Conservation (phyloP, 768 basidiomycete species). For the Hygrophoropsis aurantiaca region DNA sequence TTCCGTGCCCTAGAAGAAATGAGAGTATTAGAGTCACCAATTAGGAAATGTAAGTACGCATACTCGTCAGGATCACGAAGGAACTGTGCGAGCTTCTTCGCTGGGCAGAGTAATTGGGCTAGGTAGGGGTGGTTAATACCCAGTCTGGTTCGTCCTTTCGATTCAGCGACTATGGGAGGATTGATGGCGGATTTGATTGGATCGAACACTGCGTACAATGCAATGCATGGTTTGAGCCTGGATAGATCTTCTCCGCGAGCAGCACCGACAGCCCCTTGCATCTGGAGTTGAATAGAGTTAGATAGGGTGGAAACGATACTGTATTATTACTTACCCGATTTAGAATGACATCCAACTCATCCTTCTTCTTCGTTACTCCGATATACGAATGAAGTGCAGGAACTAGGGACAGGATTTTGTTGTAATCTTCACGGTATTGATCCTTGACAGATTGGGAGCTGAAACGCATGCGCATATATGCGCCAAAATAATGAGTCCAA, state of each 20-base stretch:
- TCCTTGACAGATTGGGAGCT: not conserved
- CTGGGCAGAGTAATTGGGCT: not conserved
- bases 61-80: conserved; percentile 1
- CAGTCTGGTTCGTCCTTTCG: not conserved
- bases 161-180: conserved; percentile 1
- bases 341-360: not conserved
- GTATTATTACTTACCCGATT: not conserved
- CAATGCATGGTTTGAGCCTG: not conserved
- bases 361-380: not conserved
- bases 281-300: not conserved
- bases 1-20: not conserved
- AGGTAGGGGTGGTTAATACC: conserved; percentile 3
- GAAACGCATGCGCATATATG: no score
- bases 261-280: not conserved
- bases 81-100: not conserved
- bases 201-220: not conserved
- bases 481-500: no score
- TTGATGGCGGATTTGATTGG: not conserved
- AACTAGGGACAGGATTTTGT: not conserved
- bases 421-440: not conserved
- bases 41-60: not conserved
- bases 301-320: not conserved
- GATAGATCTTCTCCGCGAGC: not conserved
- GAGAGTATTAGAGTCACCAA: not conserved
- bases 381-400: not conserved